phyloP scores from a whole-genome alignment of 2,329 filamentous ascomycete genomes.

The Beauveria scarabaeidicola region DNA sequence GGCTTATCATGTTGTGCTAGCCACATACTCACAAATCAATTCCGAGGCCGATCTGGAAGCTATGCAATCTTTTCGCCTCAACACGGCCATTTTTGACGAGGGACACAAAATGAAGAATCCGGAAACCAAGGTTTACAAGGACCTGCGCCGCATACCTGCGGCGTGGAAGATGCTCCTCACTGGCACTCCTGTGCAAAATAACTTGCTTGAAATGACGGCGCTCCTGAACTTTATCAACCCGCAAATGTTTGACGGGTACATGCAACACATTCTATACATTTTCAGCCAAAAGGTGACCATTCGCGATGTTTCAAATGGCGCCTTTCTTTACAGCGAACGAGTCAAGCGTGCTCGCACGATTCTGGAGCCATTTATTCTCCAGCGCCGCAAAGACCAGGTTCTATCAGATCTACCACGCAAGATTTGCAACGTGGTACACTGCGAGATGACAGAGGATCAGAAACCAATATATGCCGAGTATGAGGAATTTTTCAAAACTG shows the following conservation, averaged over 20 bases:
- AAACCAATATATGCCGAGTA: conserved; percentile 61
- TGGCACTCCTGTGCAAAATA: conserved; percentile 82
- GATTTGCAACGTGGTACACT: conserved; percentile 68
- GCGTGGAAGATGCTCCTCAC: conserved; percentile 75
- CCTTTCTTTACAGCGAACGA: conserved; percentile 77
- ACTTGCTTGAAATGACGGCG: conserved; percentile 82
- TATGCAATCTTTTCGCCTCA: conserved; percentile 39
- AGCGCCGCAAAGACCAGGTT: conserved; percentile 88
- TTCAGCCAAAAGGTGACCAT: conserved; percentile 90
- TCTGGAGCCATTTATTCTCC: conserved; percentile 88
- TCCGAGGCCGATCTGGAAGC: conserved; percentile 41
- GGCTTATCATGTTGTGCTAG: conserved; percentile 54
- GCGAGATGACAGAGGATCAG: conserved; percentile 68
- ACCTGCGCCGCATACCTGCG: conserved; percentile 67
- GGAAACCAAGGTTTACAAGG: conserved; percentile 70
- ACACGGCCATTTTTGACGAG: conserved; percentile 75
- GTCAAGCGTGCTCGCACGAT: conserved; percentile 84
- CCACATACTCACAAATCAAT: conserved; percentile 52
- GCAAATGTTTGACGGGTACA: conserved; percentile 65
- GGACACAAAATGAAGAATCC: conserved; percentile 90
- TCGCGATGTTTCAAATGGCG: conserved; percentile 68
- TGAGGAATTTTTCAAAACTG: conserved; percentile 55
- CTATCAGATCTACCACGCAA: conserved; percentile 77
- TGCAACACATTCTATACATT: conserved; percentile 72
- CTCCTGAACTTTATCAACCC: conserved; percentile 94